Base-by-base conservation (phyloP, 306 rosid genomes). In the Hippophae tibetana region DNA sequence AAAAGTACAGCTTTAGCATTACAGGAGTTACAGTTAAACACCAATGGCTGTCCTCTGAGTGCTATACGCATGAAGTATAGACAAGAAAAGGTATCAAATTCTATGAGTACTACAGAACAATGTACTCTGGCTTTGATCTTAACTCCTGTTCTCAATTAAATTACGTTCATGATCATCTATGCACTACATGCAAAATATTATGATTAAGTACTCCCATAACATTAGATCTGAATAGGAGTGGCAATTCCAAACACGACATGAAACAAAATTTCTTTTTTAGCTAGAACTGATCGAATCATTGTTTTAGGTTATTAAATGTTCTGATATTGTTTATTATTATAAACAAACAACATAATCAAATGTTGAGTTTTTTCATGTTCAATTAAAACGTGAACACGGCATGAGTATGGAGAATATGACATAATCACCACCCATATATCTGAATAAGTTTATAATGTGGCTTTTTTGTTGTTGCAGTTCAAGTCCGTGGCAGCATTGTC, bases 21-120 rank as follows among this genome's bases (percentile, higher is more conserved):
- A 66, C 99, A 77, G 76, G 90, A 82, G 56, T 73, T 86, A 51
- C 97, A 84, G 65, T 60, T 80, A 81, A 93, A 86, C 80, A 75
- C 58, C 38, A 70, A 54, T 9, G 78, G 82, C 26, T 84, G 89
- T 71, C 90, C 85, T 70, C 74, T 93, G 26, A 60, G 80, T 49
- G 78, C 89, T 0, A 68, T 89, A 27, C 80, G 90, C 48, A 61
- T 57, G 44, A 93, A 93, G 78, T 93, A 93, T 61, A 79, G 71
- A 52, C 94, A 93, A 69, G 89, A 77, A 60, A 79, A 79, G 94
- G 97, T 88, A 76, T 25, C 59, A 26, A 60, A 43, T 11, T 41
- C 12, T 49, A 12, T 9, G 26, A 27, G 54, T 31, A 31, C 38
- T 31, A 31, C 38, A 18, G 62, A 25, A 43, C 6, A 52, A 43